Evolutionary conservation across 1,284 basidiomycete genomes (phyloP).

Genomic region (Afroboletus lepidellus): DNA sequence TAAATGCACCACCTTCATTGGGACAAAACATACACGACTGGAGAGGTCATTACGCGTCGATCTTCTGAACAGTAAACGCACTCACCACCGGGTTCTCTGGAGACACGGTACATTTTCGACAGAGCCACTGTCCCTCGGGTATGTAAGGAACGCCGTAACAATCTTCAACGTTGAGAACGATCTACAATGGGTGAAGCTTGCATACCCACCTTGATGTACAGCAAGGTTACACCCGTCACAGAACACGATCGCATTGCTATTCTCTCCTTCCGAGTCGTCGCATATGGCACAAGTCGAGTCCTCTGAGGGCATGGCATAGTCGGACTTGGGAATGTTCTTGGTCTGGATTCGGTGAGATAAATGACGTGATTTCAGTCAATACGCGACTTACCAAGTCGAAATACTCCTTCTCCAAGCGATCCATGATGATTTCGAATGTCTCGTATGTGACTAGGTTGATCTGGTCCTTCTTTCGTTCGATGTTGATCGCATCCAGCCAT

Average conservation of each 20-base stretch:
- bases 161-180: conserved; percentile 50
- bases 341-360: conserved; percentile 50
- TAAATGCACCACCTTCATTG: conserved; percentile 97
- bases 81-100: conserved; percentile 93
- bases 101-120: conserved; percentile 96
- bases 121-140: conserved; percentile 99
- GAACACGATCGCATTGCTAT: conserved; percentile 98
- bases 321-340: conserved; percentile 86
- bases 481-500: conserved; percentile 90
- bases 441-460: conserved; percentile 79
- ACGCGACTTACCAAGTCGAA: conserved; percentile 79
- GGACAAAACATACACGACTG: conserved; percentile 94
- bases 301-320: conserved; percentile 81
- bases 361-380: background rate
- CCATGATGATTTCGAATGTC: conserved; percentile 94
- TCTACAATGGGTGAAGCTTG: background rate
- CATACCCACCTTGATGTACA: conserved; percentile 86
- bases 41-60: background rate
- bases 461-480: conserved; percentile 79
- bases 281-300: conserved; percentile 97
- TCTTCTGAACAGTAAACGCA: conserved; percentile 6
- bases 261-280: conserved; percentile 98
- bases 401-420: conserved; percentile 98
- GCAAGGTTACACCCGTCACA: conserved; percentile 99
- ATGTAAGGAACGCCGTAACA: conserved; percentile 99